Evolutionary conservation across 179 eudicot genomes (phyloP), one percentile per base, ranked within the genome.

Genomic region (Nepenthes alata): DNA sequence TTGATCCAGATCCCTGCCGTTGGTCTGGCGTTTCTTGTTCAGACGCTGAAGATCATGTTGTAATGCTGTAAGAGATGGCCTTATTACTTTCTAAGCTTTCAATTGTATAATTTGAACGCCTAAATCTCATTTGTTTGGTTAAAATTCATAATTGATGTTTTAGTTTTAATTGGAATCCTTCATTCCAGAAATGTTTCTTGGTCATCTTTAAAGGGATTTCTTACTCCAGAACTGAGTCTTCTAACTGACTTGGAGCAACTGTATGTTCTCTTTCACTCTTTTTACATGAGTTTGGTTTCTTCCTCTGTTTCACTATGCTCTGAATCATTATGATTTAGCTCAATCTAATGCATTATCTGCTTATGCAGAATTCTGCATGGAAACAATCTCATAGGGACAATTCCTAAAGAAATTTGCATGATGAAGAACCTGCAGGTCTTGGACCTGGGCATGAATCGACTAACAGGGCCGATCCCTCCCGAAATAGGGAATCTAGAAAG

Each of bases 21-120:
- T 93, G 98, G 96, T 49, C 72, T 69, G 93, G 96, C 47, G 74
- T 93, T 78, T 76, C 67, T 53, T 93, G 98, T 68, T 79, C 97
- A 37, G 2, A 38, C 1, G 76, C 76, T 60, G 68, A 75, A 58
- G 83, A 89, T 68, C 90, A 77, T 74, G 95, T 93, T 57, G 55
- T 78, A 14, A 87, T 83, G 76, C 60, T 93, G 98, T 93, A 82
- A 89, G 95, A 15, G 15, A 54, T 56, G 11, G 14, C 6, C 25
- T 52, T 63, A 25, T 12, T 6, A 8, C 1, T 55, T 53, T 51
- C 47, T 49, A 3, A 6, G 15, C 47, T 12, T 47, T 13, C 7
- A 9, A 3, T 41, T 15, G 25, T 35, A 11, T 15, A 51, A 51
- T 4, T 8, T 51, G 16, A 14, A 2, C 61, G 15, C 35, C 16